Evolutionary conservation across 129 eudicot genomes (phyloP).

Genomic region (Tagetes erecta): DNA sequence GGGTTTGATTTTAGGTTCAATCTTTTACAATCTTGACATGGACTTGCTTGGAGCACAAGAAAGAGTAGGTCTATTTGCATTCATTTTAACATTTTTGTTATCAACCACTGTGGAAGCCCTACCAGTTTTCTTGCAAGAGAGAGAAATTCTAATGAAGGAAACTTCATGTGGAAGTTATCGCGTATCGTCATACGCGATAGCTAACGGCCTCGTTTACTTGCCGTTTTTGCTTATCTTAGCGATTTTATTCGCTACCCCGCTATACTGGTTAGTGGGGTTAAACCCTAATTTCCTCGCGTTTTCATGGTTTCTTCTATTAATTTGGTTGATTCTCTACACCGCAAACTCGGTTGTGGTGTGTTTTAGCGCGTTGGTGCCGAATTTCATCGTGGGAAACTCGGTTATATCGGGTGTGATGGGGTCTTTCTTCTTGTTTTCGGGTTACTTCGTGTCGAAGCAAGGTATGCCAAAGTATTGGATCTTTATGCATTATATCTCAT

Average conservation of each 20-base stretch:
- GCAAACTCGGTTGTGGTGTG: conserved; percentile 98
- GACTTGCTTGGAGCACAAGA: conserved; percentile 76
- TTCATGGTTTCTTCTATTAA: conserved; percentile 57
- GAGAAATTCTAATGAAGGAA: conserved; percentile 87
- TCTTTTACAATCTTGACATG: conserved; percentile 66
- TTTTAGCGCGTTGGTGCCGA: conserved; percentile 88
- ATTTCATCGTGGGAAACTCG: conserved; percentile 90
- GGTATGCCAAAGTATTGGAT: conserved; percentile 90
- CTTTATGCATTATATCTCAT: conserved; percentile 83
- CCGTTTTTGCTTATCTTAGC: conserved; percentile 77
- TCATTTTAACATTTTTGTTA: conserved; percentile 75
- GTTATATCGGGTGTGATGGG: conserved; percentile 90
- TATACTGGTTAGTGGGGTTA: conserved; percentile 89
- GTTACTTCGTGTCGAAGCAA: conserved; percentile 78
- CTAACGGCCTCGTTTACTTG: conserved; percentile 87
- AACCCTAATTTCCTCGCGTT: conserved; percentile 59
- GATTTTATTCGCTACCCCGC: conserved; percentile 60
- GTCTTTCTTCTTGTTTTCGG: conserved; percentile 89
- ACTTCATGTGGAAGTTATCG: conserved; percentile 90
- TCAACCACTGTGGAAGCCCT: conserved; percentile 87
- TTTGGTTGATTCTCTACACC: conserved; percentile 91
- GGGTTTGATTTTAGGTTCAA: conserved; percentile 80
- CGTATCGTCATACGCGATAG: conserved; percentile 83
- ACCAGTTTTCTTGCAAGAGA: conserved; percentile 92
- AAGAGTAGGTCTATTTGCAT: conserved; percentile 87